Conservation (phyloP, 805 yeast genomes). For the Saccharomycopsis schoenii region DNA sequence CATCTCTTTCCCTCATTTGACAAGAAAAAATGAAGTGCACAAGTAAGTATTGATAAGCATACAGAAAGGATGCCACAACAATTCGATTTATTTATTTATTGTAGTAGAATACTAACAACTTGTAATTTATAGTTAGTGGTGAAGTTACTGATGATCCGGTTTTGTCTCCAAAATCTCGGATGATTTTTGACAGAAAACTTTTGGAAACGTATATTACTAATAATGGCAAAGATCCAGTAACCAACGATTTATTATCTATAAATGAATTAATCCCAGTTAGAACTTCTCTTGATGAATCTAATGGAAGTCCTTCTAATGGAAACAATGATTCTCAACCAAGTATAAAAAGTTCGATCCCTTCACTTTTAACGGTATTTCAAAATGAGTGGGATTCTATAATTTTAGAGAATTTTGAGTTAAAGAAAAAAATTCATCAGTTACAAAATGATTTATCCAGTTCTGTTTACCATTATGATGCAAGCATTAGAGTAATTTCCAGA, state of each 20-base stretch:
- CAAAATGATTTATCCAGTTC: slow-evolving; percentile 69
- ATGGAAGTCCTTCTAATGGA: not conserved
- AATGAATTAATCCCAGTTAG: slow-evolving; percentile 48
- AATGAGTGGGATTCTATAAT: slow-evolving; percentile 86
- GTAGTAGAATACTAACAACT: not conserved
- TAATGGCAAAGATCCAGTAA: slow-evolving; percentile 67
- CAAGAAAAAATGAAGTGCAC: not conserved
- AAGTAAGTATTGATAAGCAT: not conserved
- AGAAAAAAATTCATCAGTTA: slow-evolving; percentile 58
- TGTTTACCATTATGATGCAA: slow-evolving; percentile 82
- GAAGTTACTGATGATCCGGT: slow-evolving; percentile 63
- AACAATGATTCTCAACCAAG: not conserved
- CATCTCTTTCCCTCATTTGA: not conserved
- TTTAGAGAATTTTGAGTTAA: slow-evolving; percentile 64
- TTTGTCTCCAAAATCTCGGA: slow-evolving; percentile 59
- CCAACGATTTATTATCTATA: slow-evolving; percentile 45
- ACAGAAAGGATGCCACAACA: no score
- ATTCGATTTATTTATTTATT: no score
- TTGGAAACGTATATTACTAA: slow-evolving; percentile 54
- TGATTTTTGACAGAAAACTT: slow-evolving; percentile 56
- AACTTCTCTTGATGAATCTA: slow-evolving; percentile 21
- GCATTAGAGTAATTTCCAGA: slow-evolving; percentile 72
- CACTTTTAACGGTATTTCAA: slow-evolving; percentile 64
- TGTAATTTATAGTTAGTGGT: slow-evolving; percentile 45
- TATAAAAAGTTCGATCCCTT: slow-evolving; percentile 56